A percentile compares a stretch with the other conserved stretches of the same genome.
Conservation (phyloP, 805 yeast species). For the Kregervanrija delftensis region DNA sequence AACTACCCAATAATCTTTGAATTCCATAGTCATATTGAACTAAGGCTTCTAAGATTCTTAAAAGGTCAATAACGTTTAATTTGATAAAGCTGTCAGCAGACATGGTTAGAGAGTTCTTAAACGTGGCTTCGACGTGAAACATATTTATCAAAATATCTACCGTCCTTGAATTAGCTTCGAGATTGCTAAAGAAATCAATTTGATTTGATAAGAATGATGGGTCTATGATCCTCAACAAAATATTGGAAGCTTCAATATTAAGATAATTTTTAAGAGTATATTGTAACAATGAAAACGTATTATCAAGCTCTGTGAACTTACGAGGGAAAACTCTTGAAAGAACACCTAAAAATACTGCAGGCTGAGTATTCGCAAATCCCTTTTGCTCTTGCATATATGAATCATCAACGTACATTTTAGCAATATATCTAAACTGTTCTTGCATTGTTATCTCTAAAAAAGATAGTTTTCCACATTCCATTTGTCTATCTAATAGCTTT, state of each 20-base stretch:
- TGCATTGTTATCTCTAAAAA: conserved; percentile 12
- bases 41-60: conserved; percentile 14
- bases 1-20: conserved; percentile 16
- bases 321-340: no score
- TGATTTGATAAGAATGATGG: no score
- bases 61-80: conserved; percentile 7
- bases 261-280: no score
- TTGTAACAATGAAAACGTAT: no score
- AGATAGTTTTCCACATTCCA: background rate
- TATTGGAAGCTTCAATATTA: no score
- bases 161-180: no score
- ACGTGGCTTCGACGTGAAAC: background rate
- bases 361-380: conserved; percentile 5
- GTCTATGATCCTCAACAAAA: no score
- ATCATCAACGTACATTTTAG: conserved; percentile 18
- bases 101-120: background rate
- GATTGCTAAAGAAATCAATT: no score
- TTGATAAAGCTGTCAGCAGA: conserved; percentile 16
- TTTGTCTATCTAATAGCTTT: conserved; percentile 15
- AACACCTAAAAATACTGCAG: conserved; percentile 13
- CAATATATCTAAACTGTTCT: conserved; percentile 19
- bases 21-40: conserved; percentile 17
- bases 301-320: no score
- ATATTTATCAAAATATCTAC: no score
- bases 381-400: conserved; percentile 2